Evolutionary conservation across 2,329 filamentous ascomycete genomes (phyloP).

Genomic region (Sarocladium strictum): DNA sequence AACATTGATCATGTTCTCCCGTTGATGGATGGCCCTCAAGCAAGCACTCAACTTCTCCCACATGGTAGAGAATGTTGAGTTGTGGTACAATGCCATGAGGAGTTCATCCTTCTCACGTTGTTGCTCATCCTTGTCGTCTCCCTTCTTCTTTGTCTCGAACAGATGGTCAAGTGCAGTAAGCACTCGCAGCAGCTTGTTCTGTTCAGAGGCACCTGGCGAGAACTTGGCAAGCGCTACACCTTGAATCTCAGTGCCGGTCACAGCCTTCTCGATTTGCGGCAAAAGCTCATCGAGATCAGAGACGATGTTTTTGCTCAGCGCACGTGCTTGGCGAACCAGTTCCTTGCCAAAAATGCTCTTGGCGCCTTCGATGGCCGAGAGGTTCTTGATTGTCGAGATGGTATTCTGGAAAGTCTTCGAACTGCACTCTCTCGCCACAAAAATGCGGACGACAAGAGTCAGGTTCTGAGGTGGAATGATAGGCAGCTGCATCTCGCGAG

Average conservation of each 20-base stretch:
- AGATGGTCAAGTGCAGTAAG: conserved; percentile 92
- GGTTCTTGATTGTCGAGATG: conserved; percentile 95
- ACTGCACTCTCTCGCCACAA: conserved; percentile 92
- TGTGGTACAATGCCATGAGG: conserved; percentile 82
- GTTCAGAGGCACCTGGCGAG: conserved; percentile 90
- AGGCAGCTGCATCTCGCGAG: conserved; percentile 66
- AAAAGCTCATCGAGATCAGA: conserved; percentile 78
- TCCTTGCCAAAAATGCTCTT: conserved; percentile 91
- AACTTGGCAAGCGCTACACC: conserved; percentile 92
- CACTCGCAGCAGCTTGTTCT: conserved; percentile 89
- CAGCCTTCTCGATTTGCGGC: conserved; percentile 78
- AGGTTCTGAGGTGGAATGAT: conserved; percentile 85
- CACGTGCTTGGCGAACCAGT: conserved; percentile 79
- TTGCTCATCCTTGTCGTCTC: conserved; percentile 43
- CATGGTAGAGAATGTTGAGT: conserved; percentile 79
- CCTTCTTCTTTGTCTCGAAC: conserved; percentile 75
- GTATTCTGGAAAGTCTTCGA: conserved; percentile 98
- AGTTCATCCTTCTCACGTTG: conserved; percentile 68
- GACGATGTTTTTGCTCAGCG: conserved; percentile 78
- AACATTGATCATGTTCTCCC: conserved; percentile 94
- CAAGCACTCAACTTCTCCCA: conserved; percentile 92
- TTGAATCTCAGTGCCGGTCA: conserved; percentile 89
- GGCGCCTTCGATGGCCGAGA: conserved; percentile 86
- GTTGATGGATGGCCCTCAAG: conserved; percentile 78
- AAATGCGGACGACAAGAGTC: conserved; percentile 90